Evolutionary conservation across 2,329 filamentous ascomycete species (phyloP), one percentile per base, ranked within the genome.

Genomic region (Xylariaceae sp.): DNA sequence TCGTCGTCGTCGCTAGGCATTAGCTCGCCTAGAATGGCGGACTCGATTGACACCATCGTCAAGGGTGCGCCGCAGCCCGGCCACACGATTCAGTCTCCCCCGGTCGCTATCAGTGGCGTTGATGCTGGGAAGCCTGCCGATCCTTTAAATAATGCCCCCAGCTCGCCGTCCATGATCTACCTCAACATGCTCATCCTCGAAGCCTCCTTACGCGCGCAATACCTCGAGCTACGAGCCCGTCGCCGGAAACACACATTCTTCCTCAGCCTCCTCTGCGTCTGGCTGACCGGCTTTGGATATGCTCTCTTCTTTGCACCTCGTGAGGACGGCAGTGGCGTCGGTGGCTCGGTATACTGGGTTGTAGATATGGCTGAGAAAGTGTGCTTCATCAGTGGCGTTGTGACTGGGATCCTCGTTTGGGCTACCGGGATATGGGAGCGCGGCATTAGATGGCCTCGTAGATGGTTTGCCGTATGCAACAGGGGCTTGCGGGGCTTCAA

Each of bases 181-280:
- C 86, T 99, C 66, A 99, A 99, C 74, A 87, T 99, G 20, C 83
- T 99, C 54, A 95, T 99, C 66, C 89, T 99, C 72, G 94, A 99
- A 73, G 92, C 91, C 42, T 96, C 92, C 4, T 80, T 99, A 29
- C 91, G 94, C 61, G 87, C 91, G 20, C 94, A 99, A 67, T 97
- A 95, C 73, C 85, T 99, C 51, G 90, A 92, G 58, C 82, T 97
- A 37, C 89, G 93, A 54, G 89, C 92, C 40, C 87, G 94, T 35
- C 84, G 92, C 41, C 87, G 94, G 13, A 91, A 97, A 66, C 93
- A 99, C 72, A 92, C 91, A 2, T 95, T 97, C 74, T 96, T 97
- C 67, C 78, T 97, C 18, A 81, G 88, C 15, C 79, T 96, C 9
- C 82, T 99, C 23, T 82, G 83, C 3, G 68, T 87, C 23, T 99